phyloP scores from a whole-genome alignment of 1,284 basidiomycete genomes.

The Phenoliferia sp. region DNA sequence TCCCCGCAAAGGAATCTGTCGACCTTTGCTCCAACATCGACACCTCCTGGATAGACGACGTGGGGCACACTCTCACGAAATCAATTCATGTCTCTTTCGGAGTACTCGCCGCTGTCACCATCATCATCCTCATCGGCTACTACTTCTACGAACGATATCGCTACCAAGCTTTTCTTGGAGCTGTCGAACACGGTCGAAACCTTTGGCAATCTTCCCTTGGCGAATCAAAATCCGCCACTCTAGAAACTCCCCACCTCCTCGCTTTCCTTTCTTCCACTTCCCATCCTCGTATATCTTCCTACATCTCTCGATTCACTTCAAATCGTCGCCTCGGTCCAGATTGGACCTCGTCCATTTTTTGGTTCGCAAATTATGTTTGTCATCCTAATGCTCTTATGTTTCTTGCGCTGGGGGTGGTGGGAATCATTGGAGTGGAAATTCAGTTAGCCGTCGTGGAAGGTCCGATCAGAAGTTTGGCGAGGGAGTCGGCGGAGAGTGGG shows the following conservation, averaged over 20 bases:
- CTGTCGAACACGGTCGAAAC: constrained; percentile 63
- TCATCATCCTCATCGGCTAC: constrained; percentile 41
- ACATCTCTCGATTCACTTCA: constrained; percentile 61
- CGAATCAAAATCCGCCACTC: constrained; percentile 48
- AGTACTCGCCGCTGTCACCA: constrained; percentile 56
- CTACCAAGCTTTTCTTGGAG: constrained; percentile 40
- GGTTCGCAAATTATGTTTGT: constrained; percentile 50
- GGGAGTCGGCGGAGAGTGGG: constrained; percentile 21
- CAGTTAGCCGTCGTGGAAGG: constrained; percentile 59
- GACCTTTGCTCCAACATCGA: constrained; percentile 57
- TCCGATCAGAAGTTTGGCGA: constrained; percentile 24
- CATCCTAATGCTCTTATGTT: constrained; percentile 84
- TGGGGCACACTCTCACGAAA: constrained; percentile 67
- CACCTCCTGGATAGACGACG: constrained; percentile 74
- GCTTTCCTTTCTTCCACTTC: constrained; percentile 60
- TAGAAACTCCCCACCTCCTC: constrained; percentile 69
- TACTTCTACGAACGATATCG: constrained; percentile 43
- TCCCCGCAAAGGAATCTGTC: constrained; percentile 61
- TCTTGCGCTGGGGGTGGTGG: constrained; percentile 83
- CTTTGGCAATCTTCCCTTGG: constrained; percentile 63
- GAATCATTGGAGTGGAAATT: constrained; percentile 78
- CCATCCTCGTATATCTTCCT: constrained; percentile 51
- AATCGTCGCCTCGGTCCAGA: constrained; percentile 39
- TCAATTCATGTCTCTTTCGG: constrained; percentile 70
- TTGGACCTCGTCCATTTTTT: neutral